Conservation (phyloP, 352 stramenopile species). For the Phytophthora fragariae region DNA sequence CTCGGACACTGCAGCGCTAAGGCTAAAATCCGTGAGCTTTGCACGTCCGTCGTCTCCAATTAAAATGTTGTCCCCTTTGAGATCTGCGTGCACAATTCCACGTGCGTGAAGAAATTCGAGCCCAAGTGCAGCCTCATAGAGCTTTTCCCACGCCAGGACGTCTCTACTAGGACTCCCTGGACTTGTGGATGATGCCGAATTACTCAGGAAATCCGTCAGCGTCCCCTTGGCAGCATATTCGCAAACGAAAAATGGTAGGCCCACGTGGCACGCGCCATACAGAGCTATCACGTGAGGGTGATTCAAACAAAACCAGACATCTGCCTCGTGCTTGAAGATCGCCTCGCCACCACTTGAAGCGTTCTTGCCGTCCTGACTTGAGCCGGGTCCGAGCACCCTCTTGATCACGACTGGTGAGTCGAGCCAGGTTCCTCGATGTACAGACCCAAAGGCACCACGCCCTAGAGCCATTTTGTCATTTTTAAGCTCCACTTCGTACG, state of each 20-base stretch:
- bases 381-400: neutral
- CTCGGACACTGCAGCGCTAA: constrained; percentile 19
- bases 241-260: constrained; percentile 31
- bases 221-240: constrained; percentile 31
- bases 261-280: constrained; percentile 39
- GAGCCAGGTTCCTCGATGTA: constrained; percentile 28
- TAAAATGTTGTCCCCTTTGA: constrained; percentile 42
- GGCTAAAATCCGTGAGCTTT: constrained; percentile 40
- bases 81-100: constrained; percentile 30
- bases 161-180: neutral
- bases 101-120: constrained; percentile 31
- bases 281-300: constrained; percentile 37
- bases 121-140: constrained; percentile 34
- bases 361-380: neutral
- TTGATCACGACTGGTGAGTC: constrained; percentile 35
- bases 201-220: constrained; percentile 24
- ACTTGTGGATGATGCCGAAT: neutral
- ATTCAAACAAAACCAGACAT: constrained; percentile 33
- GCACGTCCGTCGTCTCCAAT: constrained; percentile 29
- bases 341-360: constrained; percentile 15
- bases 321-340: constrained; percentile 26
- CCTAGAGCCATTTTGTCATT: constrained; percentile 7
- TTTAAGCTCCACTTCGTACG: constrained; percentile 30
- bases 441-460: constrained; percentile 27
- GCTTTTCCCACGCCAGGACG: constrained; percentile 27